Base-by-base conservation (phyloP, 768 basidiomycete genomes). In the Guyanaporus albipodus region DNA sequence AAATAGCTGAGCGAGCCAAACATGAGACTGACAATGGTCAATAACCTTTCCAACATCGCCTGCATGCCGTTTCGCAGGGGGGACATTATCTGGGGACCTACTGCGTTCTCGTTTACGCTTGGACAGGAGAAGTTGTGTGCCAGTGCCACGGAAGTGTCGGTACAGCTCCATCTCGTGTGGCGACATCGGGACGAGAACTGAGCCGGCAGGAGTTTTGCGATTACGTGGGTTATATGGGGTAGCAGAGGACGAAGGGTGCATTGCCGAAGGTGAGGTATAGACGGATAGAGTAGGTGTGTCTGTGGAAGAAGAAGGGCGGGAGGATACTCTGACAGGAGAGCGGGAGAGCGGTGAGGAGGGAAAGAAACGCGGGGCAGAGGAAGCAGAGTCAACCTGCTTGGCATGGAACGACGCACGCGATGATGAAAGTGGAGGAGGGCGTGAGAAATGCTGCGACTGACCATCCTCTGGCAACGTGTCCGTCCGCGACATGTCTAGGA, bases 41-140 rank as follows among this genome's bases (percentile, higher is more conserved):
- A 86, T 78, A 29, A 92, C 86, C 38, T 83, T 77, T 1, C 75
- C 80, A 2, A 83, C 80, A 60, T 91, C 87, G n/a, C 83, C 79
- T 4, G 74, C 74, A 36, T 76, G 71, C 54, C 78, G 80, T 55
- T 82, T 78, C 17, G 58, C 52, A 4, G 75, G 71, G 0, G 70
- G 73, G 14, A 58, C 51, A n/a, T 70, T 70, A 26, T 77, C 68
- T 55, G 62, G 54, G 46, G 69, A 67, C 38, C 58, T 58, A 33
- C 67, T 68, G 52, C 65, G 57, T 17, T 67, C 72, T 40, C 80
- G 73, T 68, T 79, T 82, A 34, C 79, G 75, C 57, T 79, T 82
- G 10, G 67, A 63, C 26, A 57, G 48, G 15, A 83, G 73, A 42
- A 74, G 75, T 21, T 70, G 67, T 6, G 78, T 70, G 28, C 85